These are phyloP conservation scores for Tetrapisispora namnaoensis DNA, from an alignment of 805 yeast genomes.

Conservation along the genomic window DNA sequence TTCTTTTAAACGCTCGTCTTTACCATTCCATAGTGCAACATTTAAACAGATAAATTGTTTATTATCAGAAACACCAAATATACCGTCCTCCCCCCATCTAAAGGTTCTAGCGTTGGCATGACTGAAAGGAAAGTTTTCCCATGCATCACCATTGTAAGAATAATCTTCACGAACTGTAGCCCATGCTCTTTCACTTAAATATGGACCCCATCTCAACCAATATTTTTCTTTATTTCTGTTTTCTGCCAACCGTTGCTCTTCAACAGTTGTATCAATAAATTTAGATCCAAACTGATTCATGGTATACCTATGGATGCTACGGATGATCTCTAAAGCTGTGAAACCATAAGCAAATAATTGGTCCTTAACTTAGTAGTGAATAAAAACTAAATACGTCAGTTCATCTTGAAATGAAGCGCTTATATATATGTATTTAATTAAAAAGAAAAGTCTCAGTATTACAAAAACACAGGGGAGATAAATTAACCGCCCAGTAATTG, in stretches of 20 bases:
- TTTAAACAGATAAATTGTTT: slow-evolving; percentile 67
- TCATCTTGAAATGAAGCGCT: too few species aligned
- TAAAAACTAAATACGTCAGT: too few species aligned
- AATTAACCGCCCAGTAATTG: too few species aligned
- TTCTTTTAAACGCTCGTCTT: slow-evolving; percentile 78
- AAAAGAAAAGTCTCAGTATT: too few species aligned
- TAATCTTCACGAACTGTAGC: slow-evolving; percentile 81
- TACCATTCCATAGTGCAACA: slow-evolving; percentile 88
- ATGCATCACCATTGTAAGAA: slow-evolving; percentile 77
- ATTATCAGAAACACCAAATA: slow-evolving; percentile 81
- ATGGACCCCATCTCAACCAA: slow-evolving; percentile 90
- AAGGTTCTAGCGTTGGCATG: slow-evolving; percentile 72
- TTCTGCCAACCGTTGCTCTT: slow-evolving; percentile 31
- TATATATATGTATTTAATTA: too few species aligned
- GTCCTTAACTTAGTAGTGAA: too few species aligned
- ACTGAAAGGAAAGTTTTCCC: slow-evolving; percentile 82
- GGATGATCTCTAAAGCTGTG: neutral
- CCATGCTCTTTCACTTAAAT: slow-evolving; percentile 83
- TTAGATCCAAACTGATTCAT: slow-evolving; percentile 16
- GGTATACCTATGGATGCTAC: neutral
- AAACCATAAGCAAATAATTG: neutral
- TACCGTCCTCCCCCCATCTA: slow-evolving; percentile 95
- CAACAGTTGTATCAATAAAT: slow-evolving; percentile 23
- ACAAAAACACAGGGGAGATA: too few species aligned
- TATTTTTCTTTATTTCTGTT: slow-evolving; percentile 35